Base-by-base conservation (phyloP, 2,329 filamentous ascomycete species). In the Ophiosphaerella narmari region DNA sequence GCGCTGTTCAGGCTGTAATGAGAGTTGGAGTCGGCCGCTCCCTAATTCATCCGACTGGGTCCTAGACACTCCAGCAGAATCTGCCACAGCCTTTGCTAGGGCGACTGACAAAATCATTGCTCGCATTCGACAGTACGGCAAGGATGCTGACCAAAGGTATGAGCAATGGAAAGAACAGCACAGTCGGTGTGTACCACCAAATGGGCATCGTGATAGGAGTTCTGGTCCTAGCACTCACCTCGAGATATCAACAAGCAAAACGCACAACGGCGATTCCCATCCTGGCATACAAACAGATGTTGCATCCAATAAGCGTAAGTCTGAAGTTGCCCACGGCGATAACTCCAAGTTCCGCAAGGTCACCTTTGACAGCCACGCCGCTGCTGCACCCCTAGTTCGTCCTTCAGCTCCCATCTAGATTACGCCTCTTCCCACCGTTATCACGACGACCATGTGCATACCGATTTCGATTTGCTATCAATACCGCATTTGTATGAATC, bases 1-100 rank as follows among this genome's bases (percentile, higher is more conserved):
- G 43, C 57, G 60, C 21, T 63, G 59, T 38, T 39, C 37, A 12
- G 59, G 57, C 7, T 63, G 60, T 32, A 51, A 55, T n/a, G 60
- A 62, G 35, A 48, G 55, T 31, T 63, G 59, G 59, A 54, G 48
- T 32, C 53, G 60, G 9, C 60, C 60, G 8, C 45, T 63, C 9
- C 59, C 59, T 24, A 53, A 57, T 9, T 51, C 52, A 39, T 23
- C 52, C 40, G 29, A 29, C 26, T 29, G 13, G 23, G 2, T 7
- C 1, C 47, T 46, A 11, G 40, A 50, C 23, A 52, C 58, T 14
- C 55, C 56, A 12, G 55, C 56, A 16, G 54, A 60, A 12, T 57
- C 52, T n/a, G 52, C 50, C 13, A 46, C 44, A n/a, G 58, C 57
- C 2, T 54, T 55, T 42, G 50, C 45, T n/a, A 49, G 46, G 23